Base-by-base conservation (phyloP, 2,329 filamentous ascomycete genomes). In the Pestalotiopsis sp. region DNA sequence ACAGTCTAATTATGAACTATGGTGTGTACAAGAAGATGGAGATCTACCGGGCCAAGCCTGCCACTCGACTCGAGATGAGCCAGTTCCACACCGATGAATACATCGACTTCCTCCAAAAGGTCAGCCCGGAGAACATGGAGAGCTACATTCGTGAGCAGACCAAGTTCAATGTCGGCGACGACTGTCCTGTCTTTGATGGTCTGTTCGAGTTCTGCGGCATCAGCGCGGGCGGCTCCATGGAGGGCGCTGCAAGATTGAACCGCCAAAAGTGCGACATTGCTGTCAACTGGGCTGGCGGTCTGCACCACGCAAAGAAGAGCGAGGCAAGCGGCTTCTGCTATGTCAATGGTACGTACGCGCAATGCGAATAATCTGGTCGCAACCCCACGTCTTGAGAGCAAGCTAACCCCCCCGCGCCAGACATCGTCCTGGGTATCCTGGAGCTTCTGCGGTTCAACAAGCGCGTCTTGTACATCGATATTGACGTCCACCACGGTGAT, bases 61-160 rank as follows among this genome's bases (percentile, higher is more conserved):
- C 96, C 17, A 95, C 92, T 38, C 90, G 92, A 72, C 91, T 96
- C 75, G 95, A 98, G 80, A 93, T 99, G 86, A 93, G 91, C 67
- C 92, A 96, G 71, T 99, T 98, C 78, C 96, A 99, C 80, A 96
- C 94, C 65, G 90, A 93, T 78, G 95, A 98, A 77, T 99, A 99
- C 81, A 94, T 99, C 72, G 94, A 97, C 67, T 99, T 98, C 78
- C 85, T 99, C 20, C 92, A 87, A 83, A 97, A 97, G 76, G 96
- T 99, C 67, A 98, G 96, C 0, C 97, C 96, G 1, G 96, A 99
- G 83, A 99, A 99, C 79, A 98, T 98, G 94, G 97, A 99, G 75
- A 89, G 89, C 72, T 98, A 94, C 78, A 89, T 91, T 74, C 93
- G 95, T 75, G 96, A 99, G 80, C 95, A 98, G 80, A 92, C 88